Base-by-base conservation (phyloP, 2,329 filamentous ascomycete genomes). In the Pseudofabraea citricarpa region DNA sequence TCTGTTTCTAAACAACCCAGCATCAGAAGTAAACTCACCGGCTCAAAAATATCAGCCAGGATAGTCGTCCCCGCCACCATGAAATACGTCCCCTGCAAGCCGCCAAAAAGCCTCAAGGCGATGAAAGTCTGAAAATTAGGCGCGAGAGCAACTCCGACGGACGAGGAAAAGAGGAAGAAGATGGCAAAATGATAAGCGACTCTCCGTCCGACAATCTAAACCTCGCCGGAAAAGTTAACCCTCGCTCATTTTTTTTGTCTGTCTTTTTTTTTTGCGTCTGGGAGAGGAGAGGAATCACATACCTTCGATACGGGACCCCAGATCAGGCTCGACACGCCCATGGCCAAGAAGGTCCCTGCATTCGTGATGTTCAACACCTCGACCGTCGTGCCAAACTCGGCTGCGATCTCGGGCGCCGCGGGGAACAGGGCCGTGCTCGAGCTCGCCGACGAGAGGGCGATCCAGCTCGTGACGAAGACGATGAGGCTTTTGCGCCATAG, bases 401-500 rank as follows among this genome's bases (percentile, higher is more conserved):
- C 38, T 3, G 64, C 61, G 43, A 70, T 69, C 49, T 70, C 65
- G 10, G 59, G 59, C 5, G 57, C 58, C 2, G 66, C 67, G 16
- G 64, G 61, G 10, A 70, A 53, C 15, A 70, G 49, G 3, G 66
- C 65, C 9, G 68, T 69, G 47, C 61, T 65, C n/a, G 63, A 66
- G 48, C 67, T 70, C 29, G 66, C 66, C 6, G 64, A 58, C 2
- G 62, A 56, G 5, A 70, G 54, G 2, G 66, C 64, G 56, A 66
- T 63, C 64, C 65, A 70, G 46, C 64, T 67, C 20, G 63, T 61
- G 9, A 61, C 50, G 48, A 69, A 67, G 31, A 69, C 55, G 20
- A 70, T 66, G 18, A 68, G 52, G 18, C 48, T 60, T 57, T 70
- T 70, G 20, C 59, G 60, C 65, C 65, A 67, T 43, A n/a, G n/a